These are phyloP conservation scores for Colletotrichum horii DNA, from an alignment of 2,329 filamentous ascomycete genomes.

Conservation along the genomic window DNA sequence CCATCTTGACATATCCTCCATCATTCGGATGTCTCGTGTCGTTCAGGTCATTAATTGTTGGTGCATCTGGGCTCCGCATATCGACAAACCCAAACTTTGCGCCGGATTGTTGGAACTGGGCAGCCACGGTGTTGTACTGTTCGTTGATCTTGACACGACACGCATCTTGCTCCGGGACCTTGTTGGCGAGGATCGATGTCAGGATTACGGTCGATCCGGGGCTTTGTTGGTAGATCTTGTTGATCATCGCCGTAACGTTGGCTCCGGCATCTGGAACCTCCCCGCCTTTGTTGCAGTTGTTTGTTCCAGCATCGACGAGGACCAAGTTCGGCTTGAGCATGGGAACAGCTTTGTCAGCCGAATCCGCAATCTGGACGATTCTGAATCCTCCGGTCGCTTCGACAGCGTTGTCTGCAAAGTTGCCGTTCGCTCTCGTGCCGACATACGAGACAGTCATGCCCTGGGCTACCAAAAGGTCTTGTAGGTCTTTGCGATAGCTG, in stretches of 20 bases:
- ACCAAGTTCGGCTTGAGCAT: constrained; percentile 24
- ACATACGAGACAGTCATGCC: constrained; percentile 10
- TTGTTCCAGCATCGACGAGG: constrained; percentile 26
- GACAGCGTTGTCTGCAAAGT: constrained; percentile 13
- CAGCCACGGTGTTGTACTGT: constrained; percentile 11
- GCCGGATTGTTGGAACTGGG: constrained; percentile 6
- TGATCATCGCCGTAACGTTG: constrained; percentile 17
- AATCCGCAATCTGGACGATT: constrained; percentile 9
- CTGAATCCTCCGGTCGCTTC: constrained; percentile 10
- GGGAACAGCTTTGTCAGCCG: constrained; percentile 1
- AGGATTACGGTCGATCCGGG: constrained; percentile 19
- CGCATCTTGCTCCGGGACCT: constrained; percentile 8
- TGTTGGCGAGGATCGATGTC: constrained; percentile 13
- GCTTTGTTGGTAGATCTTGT: constrained; percentile 19
- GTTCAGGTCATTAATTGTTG: constrained; percentile 14
- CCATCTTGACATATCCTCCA: constrained; percentile 18
- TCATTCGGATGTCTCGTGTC: constrained; percentile 18
- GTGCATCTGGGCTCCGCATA: constrained; percentile 23
- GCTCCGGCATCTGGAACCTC: constrained; percentile 5
- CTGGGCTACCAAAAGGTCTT: constrained; percentile 15
- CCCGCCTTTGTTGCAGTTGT: constrained; percentile 24
- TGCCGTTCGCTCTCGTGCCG: not conserved
- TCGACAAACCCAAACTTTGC: constrained; percentile 24
- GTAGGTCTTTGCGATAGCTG: constrained; percentile 41
- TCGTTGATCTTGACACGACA: constrained; percentile 24